Base-by-base conservation (phyloP, 2,329 filamentous ascomycete species). In the Chaetomium sp. region DNA sequence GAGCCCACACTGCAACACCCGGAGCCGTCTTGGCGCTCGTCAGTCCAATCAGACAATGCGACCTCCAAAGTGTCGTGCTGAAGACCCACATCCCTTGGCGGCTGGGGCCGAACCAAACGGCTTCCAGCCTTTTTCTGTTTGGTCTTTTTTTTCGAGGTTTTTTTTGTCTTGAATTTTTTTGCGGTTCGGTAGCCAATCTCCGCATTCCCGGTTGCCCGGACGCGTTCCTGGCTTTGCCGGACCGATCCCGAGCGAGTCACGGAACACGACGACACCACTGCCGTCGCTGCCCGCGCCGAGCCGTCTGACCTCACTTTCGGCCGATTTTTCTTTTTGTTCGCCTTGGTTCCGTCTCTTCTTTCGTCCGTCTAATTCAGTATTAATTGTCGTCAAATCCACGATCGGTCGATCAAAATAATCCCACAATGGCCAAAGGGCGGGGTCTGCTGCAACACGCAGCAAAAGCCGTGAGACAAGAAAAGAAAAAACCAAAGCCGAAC, bases 381-480 rank as follows among this genome's bases (percentile, higher is more conserved):
- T 27, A 27, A 27, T 27, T 27, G 19, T 27, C 19, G 19, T 27
- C 19, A 27, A 27, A 34, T 34, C 32, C n/a, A 37, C 5, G 46
- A 40, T 12, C 19, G 32, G 34, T 44, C 27, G 11, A 27, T 8
- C 11, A 11, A 32, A 38, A 38, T 12, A 38, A 38, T 12, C 41
- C 10, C 10, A 3, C 49, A 36, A 63, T 61, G 56, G 61, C 56
- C 9, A 62, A 59, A 44, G 50, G 59, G 38, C 56, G 59, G 37
- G 60, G 62, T 14, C 53, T 54, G 52, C 58, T 64, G 34, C 55
- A 54, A 19, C 50, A 62, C 33, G 62, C 61, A 55, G 58, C 53
- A 52, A 62, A 64, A 51, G 60, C 60, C 32, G 62, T 57, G 43
- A 57, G 58, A 44, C 50, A 55, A 52, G 55, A 61, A 38, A 41